Percentiles rank a stretch among this genome's conserved stretches.
Conservation (phyloP, 495 filamentous ascomycete species). For the Penicillium riverlandense region DNA sequence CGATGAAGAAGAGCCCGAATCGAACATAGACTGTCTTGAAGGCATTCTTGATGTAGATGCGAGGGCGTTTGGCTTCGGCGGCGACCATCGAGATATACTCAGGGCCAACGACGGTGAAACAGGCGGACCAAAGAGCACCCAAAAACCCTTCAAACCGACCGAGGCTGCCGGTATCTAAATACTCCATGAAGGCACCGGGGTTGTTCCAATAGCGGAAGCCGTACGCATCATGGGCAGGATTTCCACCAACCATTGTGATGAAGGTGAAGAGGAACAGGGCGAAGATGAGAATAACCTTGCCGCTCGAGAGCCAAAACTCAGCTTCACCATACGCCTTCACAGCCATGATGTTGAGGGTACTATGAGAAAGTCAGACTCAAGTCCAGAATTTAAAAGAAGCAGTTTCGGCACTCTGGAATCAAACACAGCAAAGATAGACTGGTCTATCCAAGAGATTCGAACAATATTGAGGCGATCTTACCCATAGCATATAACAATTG, state of each 20-base stretch:
- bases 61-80: constrained; percentile 68
- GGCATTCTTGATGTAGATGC: constrained; percentile 46
- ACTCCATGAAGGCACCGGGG: constrained; percentile 31
- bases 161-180: constrained; percentile 52
- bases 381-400: no score
- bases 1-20: constrained; percentile 67
- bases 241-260: no score
- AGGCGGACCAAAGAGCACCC: constrained; percentile 51
- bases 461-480: constrained; percentile 16
- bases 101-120: constrained; percentile 45
- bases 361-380: constrained; percentile 16
- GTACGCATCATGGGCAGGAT: no score
- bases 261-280: constrained; percentile 36
- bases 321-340: constrained; percentile 63
- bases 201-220: constrained; percentile 12
- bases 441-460: no score
- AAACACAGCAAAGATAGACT: no score
- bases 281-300: constrained; percentile 63
- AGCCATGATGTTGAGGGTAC: constrained; percentile 32
- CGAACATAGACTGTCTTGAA: constrained; percentile 72
- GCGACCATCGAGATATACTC: constrained; percentile 79
- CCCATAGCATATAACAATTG: constrained; percentile 40
- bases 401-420: no score
- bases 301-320: constrained; percentile 61
- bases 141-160: constrained; percentile 70